Percentiles rank a stretch among this genome's conserved stretches.
Conservation (phyloP, 371 early-diverging fungal species). For the Chytridium lagenaria region DNA sequence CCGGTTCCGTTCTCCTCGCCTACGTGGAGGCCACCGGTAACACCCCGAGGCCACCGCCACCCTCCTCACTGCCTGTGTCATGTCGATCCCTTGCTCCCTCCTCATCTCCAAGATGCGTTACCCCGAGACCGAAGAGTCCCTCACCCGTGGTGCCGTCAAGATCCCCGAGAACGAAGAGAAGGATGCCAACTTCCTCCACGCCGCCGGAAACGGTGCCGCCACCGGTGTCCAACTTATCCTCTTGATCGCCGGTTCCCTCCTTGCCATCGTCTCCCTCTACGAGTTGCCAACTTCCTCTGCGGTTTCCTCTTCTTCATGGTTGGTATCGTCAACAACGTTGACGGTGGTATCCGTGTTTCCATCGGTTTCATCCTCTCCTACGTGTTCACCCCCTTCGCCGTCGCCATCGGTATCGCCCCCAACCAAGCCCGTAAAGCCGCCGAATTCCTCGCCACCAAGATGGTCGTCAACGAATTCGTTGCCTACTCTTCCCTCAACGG, state of each 20-base stretch:
- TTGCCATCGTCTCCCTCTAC: slow-evolving; percentile 77
- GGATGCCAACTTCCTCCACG: slow-evolving; percentile 81
- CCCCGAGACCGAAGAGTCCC: slow-evolving; percentile 82
- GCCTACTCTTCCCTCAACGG: slow-evolving; percentile 68
- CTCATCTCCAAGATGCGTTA: slow-evolving; percentile 85
- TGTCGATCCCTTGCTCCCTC: slow-evolving; percentile 90
- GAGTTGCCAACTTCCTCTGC: slow-evolving; percentile 69
- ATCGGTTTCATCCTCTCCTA: slow-evolving; percentile 77
- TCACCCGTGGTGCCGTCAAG: slow-evolving; percentile 70
- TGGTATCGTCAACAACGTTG: slow-evolving; percentile 32
- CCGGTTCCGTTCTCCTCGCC: slow-evolving; percentile 77
- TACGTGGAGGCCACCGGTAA: slow-evolving; percentile 43
- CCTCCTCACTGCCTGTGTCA: slow-evolving; percentile 79
- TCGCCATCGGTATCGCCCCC: slow-evolving; percentile 77
- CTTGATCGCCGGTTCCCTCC: slow-evolving; percentile 76
- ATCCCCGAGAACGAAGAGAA: slow-evolving; percentile 67
- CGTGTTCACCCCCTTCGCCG: slow-evolving; percentile 78
- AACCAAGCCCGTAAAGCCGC: slow-evolving; percentile 68
- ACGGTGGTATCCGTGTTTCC: slow-evolving; percentile 25
- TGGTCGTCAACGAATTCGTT: slow-evolving; percentile 90
- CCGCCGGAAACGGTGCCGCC: slow-evolving; percentile 85
- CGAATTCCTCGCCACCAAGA: slow-evolving; percentile 83
- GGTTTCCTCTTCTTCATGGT: slow-evolving; percentile 81
- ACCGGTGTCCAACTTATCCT: slow-evolving; percentile 79
- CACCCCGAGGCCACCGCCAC: slow-evolving; percentile 26